Evolutionary conservation across 2,329 filamentous ascomycete genomes (phyloP), one percentile per base, ranked within the genome.

Genomic region (Neofusicoccum sp.): DNA sequence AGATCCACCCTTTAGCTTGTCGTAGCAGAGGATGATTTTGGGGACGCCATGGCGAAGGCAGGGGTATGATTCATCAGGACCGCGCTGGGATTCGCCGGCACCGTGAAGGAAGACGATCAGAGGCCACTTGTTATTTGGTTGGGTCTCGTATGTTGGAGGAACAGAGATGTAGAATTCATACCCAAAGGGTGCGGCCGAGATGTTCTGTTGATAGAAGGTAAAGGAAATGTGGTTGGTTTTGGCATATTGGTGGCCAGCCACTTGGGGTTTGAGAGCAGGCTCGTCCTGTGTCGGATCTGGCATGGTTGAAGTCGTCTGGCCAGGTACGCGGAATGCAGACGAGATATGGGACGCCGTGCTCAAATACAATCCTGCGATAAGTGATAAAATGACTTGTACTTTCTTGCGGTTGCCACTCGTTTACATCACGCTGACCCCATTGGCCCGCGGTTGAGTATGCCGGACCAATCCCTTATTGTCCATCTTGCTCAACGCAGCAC

Each of bases 11-110:
- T 43, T 61, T 5, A 60, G n/a, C 29, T 28, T 56, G 62, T 65
- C 64, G 22, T 65, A 65, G 56, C 61, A 64, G 39, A 65, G 64
- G 31, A 65, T 64, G 54, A 65, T 54, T 37, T 65, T 65, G 31
- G 64, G 62, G 14, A 64, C n/a, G 9, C 64, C 64, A 16, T 65
- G 64, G 4, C 64, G 64, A 6, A 65, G 47, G 33, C 48, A 33
- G 33, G 60, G 54, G 39, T 65, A 65, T 28, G 62, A 64, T 36
- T 65, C 64, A n/a, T 61, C 37, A 3, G 36, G 34, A 0, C 39
- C 56, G 34, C 45, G 47, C 41, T 65, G 64, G n/a, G 64, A 65
- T 22, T 65, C 64, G 28, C 64, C 64, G 8, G 64, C 64, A 22
- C 64, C 64, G 39, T 65, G 64, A 3, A 65, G 62, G 48, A 65